Evolutionary conservation across 176 grass and related monocot genomes (phyloP), one percentile per base, ranked within the genome.

Genomic region (Carex littledalei): DNA sequence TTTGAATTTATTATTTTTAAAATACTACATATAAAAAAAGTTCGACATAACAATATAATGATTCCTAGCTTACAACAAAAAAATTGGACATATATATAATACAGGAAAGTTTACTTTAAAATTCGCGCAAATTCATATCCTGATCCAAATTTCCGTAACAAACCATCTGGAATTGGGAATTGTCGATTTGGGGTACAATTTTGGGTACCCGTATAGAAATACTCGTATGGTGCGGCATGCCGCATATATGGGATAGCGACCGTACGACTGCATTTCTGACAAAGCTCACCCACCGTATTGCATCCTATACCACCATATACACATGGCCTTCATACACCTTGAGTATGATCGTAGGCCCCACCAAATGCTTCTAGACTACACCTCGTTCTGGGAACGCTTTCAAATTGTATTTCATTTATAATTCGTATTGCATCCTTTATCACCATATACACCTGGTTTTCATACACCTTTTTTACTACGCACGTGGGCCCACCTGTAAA

Each of bases 261-360:
- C 62, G 80, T 83, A 67, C 39, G 62, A 5, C 24, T 6, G 61
- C 56, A 83, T 9, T 67, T 54, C 80, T 67, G 41, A 83, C 62
- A 50, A 50, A 83, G 39, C 81, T 49, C 62, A 83, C 81, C 81
- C 11, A 83, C 60, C 62, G 12, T 54, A 54, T 34, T 83, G 5
- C 5, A 24, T 31, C 1, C 12, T 7, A 54, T 3, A 1, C 17
- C 2, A 0, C 1, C 6, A 1, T 3, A 8, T 78, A 55, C 13
- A 78, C 73, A 6, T 4, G 49, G 49, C 26, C 22, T 78, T 55
- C 5, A 16, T 56, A 17, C 24, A 17, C 73, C 13, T 32, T 39
- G 1, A 0, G 0, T 39, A 39, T 39, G 4, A 6, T 0, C 37
- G 37, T 39, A 5, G 37, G 37, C 2, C 37, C 37, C 4, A 6